These are phyloP conservation scores for Lactifluus piperatus DNA, from an alignment of 768 basidiomycete species.

Conservation along the genomic window DNA sequence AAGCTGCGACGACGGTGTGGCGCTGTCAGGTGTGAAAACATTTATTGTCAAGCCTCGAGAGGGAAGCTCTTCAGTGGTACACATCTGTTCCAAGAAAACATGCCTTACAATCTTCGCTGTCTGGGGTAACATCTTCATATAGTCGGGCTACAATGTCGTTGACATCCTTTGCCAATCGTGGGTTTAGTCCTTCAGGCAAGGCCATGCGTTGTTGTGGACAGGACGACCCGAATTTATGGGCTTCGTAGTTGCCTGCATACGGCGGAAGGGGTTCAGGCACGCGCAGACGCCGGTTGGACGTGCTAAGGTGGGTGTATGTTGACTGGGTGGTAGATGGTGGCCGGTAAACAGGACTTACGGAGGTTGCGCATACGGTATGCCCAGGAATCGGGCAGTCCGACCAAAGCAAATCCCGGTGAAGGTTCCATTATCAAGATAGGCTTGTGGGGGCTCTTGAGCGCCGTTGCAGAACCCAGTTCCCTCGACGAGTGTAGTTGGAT, in stretches of 20 bases:
- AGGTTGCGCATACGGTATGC: slow-evolving; percentile 27
- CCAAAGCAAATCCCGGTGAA: slow-evolving; percentile 21
- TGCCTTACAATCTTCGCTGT: slow-evolving; percentile 17
- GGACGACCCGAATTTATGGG: slow-evolving; percentile 20
- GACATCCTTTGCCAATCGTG: background rate
- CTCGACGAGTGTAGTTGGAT: background rate
- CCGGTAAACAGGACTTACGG: slow-evolving; percentile 20
- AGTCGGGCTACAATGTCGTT: background rate
- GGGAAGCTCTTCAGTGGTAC: background rate
- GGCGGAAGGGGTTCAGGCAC: slow-evolving; percentile 15
- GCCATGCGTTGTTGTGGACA: slow-evolving; percentile 23
- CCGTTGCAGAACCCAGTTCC: background rate
- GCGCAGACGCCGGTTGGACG: slow-evolving; percentile 17
- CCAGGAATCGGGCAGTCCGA: slow-evolving; percentile 19
- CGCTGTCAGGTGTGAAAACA: slow-evolving; percentile 8
- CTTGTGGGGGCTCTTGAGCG: slow-evolving; percentile 2
- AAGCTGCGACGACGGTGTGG: slow-evolving; percentile 1
- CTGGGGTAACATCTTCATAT: slow-evolving; percentile 13
- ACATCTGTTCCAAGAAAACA: background rate
- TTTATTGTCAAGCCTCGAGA: slow-evolving; percentile 17
- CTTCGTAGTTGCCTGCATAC: slow-evolving; percentile 20
- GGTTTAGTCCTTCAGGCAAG: background rate
- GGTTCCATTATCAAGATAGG: slow-evolving; percentile 22
- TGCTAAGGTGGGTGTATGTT: background rate
- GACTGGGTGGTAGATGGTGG: too few species aligned